Evolutionary conservation across 2,329 filamentous ascomycete species (phyloP), one percentile per base, ranked within the genome.

Genomic region (Epichloe sylvatica): DNA sequence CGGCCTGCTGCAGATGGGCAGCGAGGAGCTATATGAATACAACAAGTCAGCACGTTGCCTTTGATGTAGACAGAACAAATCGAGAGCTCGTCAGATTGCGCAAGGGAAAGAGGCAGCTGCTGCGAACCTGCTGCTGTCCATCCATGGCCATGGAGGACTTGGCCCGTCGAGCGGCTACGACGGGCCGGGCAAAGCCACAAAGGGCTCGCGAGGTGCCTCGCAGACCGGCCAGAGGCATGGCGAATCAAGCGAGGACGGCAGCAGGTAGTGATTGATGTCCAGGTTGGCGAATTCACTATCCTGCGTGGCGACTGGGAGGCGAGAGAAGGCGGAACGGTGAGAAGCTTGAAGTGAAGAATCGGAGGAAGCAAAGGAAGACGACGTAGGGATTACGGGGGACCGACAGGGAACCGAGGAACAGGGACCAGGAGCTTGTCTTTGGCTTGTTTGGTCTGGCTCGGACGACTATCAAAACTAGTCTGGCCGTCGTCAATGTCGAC

Each of bases 1-100:
- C 92, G 56, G 88, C 87, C 60, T 92, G 78, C 64, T 89, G 76
- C 47, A 98, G 77, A 63, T 84, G 75, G 50, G 85, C 77, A 44
- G 85, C 79, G 49, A 98, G 81, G 49, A 96, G 72, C 89, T 96
- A 57, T 96, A 57, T 39, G 49, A 45, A 13, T 4, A 45, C 30
- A 15, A 23, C n/a, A 19, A 12, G 51, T 58, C 41, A 61, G 56
- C 34, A 37, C 5, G 5, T 15, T 35, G 38, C 40, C 33, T 33
- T 17, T 33, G 19, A 47, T 33, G 5, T 6, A 23, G 35, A 51
- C 19, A 45, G 43, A 46, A 35, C 30, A 33, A 45, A 35, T 15
- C 25, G 37, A 50, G 58, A 55, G 55, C 52, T 53, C 48, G 2
- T 13, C 15, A 23, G n/a, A 48, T 11, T 30, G 30, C 30, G 30